Percentiles rank a stretch among this genome's conserved stretches.
phyloP scores from a whole-genome alignment of 1,284 basidiomycete species.

The Pisolithus thermaeus region DNA sequence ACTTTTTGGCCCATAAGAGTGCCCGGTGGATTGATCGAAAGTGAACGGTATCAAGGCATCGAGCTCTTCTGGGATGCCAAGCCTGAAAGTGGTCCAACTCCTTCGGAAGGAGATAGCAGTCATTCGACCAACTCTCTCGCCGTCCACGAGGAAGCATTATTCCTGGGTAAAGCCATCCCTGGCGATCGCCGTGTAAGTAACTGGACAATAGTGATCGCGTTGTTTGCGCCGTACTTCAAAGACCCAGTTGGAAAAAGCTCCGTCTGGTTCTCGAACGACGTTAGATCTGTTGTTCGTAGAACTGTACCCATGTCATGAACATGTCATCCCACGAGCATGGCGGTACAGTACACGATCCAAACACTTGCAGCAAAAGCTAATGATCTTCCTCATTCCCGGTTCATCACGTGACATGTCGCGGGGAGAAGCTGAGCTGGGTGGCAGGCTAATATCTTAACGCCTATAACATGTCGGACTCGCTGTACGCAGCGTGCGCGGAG shows the following conservation, averaged over 20 bases:
- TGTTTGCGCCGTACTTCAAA: slow-evolving; percentile 48
- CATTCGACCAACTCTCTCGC: slow-evolving; percentile 48
- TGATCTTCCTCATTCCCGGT: no score
- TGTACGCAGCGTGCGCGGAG: slow-evolving; percentile 60
- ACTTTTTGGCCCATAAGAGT: slow-evolving; percentile 67
- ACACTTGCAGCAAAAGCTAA: slow-evolving; percentile 69
- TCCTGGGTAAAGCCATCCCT: slow-evolving; percentile 78
- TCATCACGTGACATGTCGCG: no score
- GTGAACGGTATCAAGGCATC: slow-evolving; percentile 66
- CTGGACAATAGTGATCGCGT: slow-evolving; percentile 72
- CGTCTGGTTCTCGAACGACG: slow-evolving; percentile 57
- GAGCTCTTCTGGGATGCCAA: slow-evolving; percentile 51
- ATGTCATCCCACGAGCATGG: neutral
- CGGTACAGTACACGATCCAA: slow-evolving; percentile 54
- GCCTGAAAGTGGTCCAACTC: slow-evolving; percentile 68
- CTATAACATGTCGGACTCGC: slow-evolving; percentile 25
- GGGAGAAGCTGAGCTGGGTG: no score
- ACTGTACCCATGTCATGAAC: slow-evolving; percentile 27
- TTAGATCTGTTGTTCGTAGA: slow-evolving; percentile 59
- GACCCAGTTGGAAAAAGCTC: slow-evolving; percentile 56
- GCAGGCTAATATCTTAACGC: neutral
- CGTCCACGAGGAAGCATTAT: slow-evolving; percentile 57
- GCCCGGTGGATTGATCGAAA: slow-evolving; percentile 59
- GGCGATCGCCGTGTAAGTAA: slow-evolving; percentile 68
- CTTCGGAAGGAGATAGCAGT: slow-evolving; percentile 49